Evolutionary conservation across 1,284 basidiomycete species (phyloP).

Genomic region (Ceratobasidium sp.): DNA sequence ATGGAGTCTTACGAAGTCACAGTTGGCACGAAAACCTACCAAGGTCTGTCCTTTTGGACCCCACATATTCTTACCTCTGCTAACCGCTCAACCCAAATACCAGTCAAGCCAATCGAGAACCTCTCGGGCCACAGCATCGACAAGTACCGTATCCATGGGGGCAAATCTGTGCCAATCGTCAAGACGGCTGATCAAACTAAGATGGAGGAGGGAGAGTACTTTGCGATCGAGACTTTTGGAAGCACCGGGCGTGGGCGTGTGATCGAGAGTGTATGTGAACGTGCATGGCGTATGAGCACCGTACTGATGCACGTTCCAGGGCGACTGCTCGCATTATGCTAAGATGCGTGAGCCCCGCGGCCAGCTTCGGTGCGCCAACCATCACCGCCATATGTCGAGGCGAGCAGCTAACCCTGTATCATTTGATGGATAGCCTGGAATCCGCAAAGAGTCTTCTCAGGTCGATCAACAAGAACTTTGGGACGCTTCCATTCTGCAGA

Average conservation of each 20-base stretch:
- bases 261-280: constrained; percentile 75
- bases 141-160: constrained; percentile 88
- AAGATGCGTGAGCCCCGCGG: constrained; percentile 74
- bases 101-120: constrained; percentile 92
- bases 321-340: constrained; percentile 95
- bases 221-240: constrained; percentile 99
- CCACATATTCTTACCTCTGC: not conserved
- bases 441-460: constrained; percentile 88
- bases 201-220: constrained; percentile 99
- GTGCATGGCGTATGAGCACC: not conserved
- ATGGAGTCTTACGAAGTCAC: constrained; percentile 99
- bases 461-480: constrained; percentile 93
- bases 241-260: constrained; percentile 95
- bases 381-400: constrained; percentile 34
- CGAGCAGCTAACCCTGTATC: not conserved
- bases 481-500: constrained; percentile 94
- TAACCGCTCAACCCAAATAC: constrained; percentile 14
- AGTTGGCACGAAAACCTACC: constrained; percentile 80
- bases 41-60: constrained; percentile 65
- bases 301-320: constrained; percentile 60
- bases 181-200: constrained; percentile 90
- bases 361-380: constrained; percentile 68
- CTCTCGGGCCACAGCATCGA: constrained; percentile 92
- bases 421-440: constrained; percentile 67
- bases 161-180: constrained; percentile 91